A percentile compares a stretch with the other conserved stretches of the same genome.
These are phyloP conservation scores for Neonectria magnoliae DNA, from an alignment of 2,329 filamentous ascomycete species.

Conservation along the genomic window DNA sequence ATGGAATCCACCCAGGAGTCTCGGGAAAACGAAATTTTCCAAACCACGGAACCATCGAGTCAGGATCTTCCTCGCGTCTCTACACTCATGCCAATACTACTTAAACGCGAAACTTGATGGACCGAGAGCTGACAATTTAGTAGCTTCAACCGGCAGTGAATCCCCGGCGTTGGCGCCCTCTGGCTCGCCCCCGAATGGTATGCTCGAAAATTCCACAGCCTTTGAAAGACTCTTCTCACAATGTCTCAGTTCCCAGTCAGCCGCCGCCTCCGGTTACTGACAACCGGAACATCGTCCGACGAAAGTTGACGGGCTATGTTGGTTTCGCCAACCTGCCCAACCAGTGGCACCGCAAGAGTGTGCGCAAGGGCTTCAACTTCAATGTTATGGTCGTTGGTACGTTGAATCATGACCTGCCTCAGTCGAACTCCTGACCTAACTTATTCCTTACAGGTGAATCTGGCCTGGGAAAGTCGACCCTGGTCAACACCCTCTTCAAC, in stretches of 20 bases:
- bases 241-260: conserved; percentile 47
- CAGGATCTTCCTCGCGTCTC: conserved; percentile 46
- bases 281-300: conserved; percentile 94
- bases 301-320: conserved; percentile 98
- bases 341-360: conserved; percentile 99
- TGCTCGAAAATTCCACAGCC: conserved; percentile 32
- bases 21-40: not conserved
- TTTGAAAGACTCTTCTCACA: conserved; percentile 8
- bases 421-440: not conserved
- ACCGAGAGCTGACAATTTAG: conserved; percentile 48
- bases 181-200: conserved; percentile 53
- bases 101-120: conserved; percentile 8
- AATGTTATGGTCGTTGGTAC: conserved; percentile 99
- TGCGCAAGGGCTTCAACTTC: conserved; percentile 99
- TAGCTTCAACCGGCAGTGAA: conserved; percentile 60
- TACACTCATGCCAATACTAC: conserved; percentile 29
- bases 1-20: not conserved
- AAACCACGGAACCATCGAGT: conserved; percentile 43
- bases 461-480: conserved; percentile 96
- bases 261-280: conserved; percentile 65
- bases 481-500: conserved; percentile 99
- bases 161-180: conserved; percentile 55
- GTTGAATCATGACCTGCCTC: conserved; percentile 51
- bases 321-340: conserved; percentile 99
- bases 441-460: conserved; percentile 81